phyloP scores from a whole-genome alignment of 306 rosid species.

The Carpinus fangiana region DNA sequence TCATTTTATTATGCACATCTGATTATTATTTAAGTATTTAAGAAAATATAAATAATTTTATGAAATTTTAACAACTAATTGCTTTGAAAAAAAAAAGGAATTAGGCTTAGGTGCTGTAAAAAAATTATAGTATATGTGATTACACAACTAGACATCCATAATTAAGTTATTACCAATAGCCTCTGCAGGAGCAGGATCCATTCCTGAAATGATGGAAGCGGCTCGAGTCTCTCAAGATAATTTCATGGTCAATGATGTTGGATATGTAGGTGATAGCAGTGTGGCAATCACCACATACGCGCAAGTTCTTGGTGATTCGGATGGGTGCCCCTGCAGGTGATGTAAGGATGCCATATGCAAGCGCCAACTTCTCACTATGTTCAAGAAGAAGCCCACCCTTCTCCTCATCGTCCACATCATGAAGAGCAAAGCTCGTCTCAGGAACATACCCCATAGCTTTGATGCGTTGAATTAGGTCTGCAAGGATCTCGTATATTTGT shows the following conservation, averaged over 20 bases:
- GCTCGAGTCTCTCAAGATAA: constrained; percentile 81
- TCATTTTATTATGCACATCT: too few relatives aligned
- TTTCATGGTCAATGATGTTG: constrained; percentile 66
- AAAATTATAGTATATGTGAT: too few relatives aligned
- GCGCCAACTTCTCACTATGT: constrained; percentile 94
- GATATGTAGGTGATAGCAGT: constrained; percentile 73
- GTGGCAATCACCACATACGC: constrained; percentile 83
- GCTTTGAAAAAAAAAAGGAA: too few relatives aligned
- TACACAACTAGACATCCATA: constrained; percentile 16
- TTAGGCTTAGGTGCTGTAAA: too few relatives aligned
- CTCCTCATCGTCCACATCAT: constrained; percentile 89
- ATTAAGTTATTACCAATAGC: constrained; percentile 61
- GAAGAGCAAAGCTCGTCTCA: constrained; percentile 77
- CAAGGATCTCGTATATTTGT: constrained; percentile 55
- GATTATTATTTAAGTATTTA: too few relatives aligned
- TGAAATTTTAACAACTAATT: too few relatives aligned
- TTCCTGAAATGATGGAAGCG: constrained; percentile 91
- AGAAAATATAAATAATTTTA: too few relatives aligned
- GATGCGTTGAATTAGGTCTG: constrained; percentile 61
- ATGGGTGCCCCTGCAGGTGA: constrained; percentile 49
- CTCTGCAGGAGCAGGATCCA: constrained; percentile 76
- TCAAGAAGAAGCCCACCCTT: constrained; percentile 73
- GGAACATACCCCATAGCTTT: constrained; percentile 79
- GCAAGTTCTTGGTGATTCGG: constrained; percentile 72
- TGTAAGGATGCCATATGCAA: constrained; percentile 73